Evolutionary conservation across 2,329 filamentous ascomycete genomes (phyloP).

Genomic region (Thelonectria olida): DNA sequence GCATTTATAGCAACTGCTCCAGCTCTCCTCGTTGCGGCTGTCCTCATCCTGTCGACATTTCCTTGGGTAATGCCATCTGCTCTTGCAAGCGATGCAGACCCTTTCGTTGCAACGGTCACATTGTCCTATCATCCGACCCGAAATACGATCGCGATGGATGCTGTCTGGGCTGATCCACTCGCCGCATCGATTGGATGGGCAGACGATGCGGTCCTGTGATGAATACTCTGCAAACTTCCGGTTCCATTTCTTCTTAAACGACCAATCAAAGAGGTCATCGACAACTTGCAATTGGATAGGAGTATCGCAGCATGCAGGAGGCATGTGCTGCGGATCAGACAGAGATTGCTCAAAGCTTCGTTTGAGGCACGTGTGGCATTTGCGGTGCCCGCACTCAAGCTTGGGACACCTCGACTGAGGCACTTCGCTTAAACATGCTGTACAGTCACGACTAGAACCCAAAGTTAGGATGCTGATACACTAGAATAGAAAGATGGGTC

Average conservation of each 20-base stretch:
- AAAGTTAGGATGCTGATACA: slow-evolving; percentile 20
- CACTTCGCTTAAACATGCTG: slow-evolving; percentile 77
- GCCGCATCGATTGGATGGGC: slow-evolving; percentile 76
- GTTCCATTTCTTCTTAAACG: slow-evolving; percentile 85
- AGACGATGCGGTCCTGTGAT: slow-evolving; percentile 79
- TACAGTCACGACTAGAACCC: slow-evolving; percentile 70
- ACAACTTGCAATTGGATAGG: slow-evolving; percentile 82
- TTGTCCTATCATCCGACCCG: slow-evolving; percentile 71
- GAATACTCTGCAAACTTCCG: slow-evolving; percentile 81
- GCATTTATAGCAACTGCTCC: slow-evolving; percentile 81
- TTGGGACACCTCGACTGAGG: slow-evolving; percentile 71
- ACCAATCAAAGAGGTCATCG: slow-evolving; percentile 75
- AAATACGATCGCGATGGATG: slow-evolving; percentile 65
- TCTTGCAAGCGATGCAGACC: slow-evolving; percentile 78
- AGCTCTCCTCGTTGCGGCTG: slow-evolving; percentile 72
- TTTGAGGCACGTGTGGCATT: slow-evolving; percentile 82
- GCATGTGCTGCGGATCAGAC: slow-evolving; percentile 83
- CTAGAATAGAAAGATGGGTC: not conserved
- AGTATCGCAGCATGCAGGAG: slow-evolving; percentile 80
- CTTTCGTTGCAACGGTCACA: slow-evolving; percentile 78
- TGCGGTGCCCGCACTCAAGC: slow-evolving; percentile 80
- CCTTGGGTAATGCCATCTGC: slow-evolving; percentile 74
- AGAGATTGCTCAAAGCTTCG: slow-evolving; percentile 79
- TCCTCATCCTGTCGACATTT: slow-evolving; percentile 79
- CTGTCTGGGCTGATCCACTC: slow-evolving; percentile 81